Percentiles rank a stretch among this genome's conserved stretches.
Conservation (phyloP, 2,329 filamentous ascomycete species). For the Dothideomycetidae sp. region DNA sequence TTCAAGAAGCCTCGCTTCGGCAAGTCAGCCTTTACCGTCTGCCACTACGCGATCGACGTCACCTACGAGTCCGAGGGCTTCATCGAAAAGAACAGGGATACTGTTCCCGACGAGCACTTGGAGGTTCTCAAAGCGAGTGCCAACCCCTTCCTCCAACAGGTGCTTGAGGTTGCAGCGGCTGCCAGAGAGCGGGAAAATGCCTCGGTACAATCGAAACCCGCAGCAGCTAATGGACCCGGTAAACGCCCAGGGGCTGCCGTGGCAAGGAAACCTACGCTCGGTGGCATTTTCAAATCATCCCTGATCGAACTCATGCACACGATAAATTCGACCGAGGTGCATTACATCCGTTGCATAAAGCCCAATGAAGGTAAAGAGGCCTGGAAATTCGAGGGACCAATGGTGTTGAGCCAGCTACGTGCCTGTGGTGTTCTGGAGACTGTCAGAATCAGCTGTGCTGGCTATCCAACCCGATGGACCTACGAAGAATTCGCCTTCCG, state of each 20-base stretch:
- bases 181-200: conserved; percentile 77
- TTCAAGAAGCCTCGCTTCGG: conserved; percentile 98
- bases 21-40: conserved; percentile 94
- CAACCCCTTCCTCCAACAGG: conserved; percentile 71
- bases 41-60: conserved; percentile 94
- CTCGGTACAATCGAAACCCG: conserved; percentile 49
- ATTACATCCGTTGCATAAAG: conserved; percentile 98
- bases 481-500: conserved; percentile 95
- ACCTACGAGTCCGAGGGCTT: conserved; percentile 98
- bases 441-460: conserved; percentile 90
- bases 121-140: conserved; percentile 72
- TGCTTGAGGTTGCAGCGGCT: conserved; percentile 70
- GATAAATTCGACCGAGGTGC: conserved; percentile 94
- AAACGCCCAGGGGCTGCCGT: conserved; percentile 84
- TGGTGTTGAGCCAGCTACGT: conserved; percentile 93
- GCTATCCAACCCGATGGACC: conserved; percentile 95
- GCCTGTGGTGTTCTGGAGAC: conserved; percentile 98
- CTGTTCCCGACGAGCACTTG: conserved; percentile 96
- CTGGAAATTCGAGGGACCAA: conserved; percentile 97
- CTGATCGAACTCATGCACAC: conserved; percentile 96
- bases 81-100: conserved; percentile 98
- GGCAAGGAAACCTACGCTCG: conserved; percentile 90
- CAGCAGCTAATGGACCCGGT: conserved; percentile 47
- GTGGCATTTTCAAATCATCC: conserved; percentile 97
- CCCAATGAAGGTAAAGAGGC: conserved; percentile 93